Evolutionary conservation across 2,329 filamentous ascomycete genomes (phyloP), one percentile per base, ranked within the genome.

Genomic region (Penicillium sp.): DNA sequence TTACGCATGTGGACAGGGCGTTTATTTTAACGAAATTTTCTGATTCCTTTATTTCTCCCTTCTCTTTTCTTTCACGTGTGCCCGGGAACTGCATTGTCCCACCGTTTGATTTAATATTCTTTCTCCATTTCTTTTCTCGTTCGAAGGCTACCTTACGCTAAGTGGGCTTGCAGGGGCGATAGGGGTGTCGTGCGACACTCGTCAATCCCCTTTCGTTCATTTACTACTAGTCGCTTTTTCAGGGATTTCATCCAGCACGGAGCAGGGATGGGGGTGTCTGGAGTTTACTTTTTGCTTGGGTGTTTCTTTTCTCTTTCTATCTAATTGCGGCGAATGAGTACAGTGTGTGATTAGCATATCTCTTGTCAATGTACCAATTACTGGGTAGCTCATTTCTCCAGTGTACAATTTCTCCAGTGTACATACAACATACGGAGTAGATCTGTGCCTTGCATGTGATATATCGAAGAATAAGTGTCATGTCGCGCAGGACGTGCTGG

Each of bases 1-100:
- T 47, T 52, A 57, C 54, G 60, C 61, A 62, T 63, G 56, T 55
- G 55, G 49, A 57, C 45, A 52, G 51, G 62, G 58, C 60, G 55
- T 61, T 62, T 49, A 41, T 47, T 44, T 43, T 24, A 57, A 49
- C 52, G 41, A 45, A 43, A 32, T 33, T 15, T 22, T 22, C 42
- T 35, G 21, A 44, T 46, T 52, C 44, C 28, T 42, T 47, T 44
- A 45, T 40, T 46, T 48, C 22, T 43, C 26, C 19, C 41, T 46
- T 43, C 31, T 43, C 38, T 38, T 48, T 45, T 31, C 22, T 45
- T 51, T 51, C 43, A 31, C 21, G 19, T 45, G 19, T 37, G 29
- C 38, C 31, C 24, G 26, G 44, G 26, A 31, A 24, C 35, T 33
- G 35, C 44, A 33, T 41, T 33, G 9, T 41, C 35, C 28, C 28